Evolutionary conservation across 2,329 filamentous ascomycete genomes (phyloP), one percentile per base, ranked within the genome.

Genomic region (Epichloe baconii): DNA sequence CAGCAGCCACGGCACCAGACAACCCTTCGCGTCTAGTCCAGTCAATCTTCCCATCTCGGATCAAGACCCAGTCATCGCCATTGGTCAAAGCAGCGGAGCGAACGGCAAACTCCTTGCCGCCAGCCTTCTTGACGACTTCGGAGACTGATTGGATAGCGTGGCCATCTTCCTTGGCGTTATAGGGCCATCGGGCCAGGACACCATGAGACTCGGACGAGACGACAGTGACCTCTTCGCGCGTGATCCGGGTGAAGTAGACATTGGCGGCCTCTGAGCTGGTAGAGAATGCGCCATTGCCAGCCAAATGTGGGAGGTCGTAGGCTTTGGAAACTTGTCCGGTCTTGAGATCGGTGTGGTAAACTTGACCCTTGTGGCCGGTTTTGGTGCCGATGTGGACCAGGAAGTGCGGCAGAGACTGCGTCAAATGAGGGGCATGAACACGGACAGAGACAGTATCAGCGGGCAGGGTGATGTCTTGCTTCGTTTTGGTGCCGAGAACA

Each of bases 11-110:
- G n/a, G 81, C 82, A 44, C 83, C 83, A n/a, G 85, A 83, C 48
- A 98, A 71, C 4, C 86, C 85, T 66, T 98, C 93, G 8, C 82
- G 80, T 23, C 93, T 81, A 44, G 78, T 78, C 93, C 93, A 98
- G 40, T 80, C 80, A 7, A 81, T 62, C 52, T 85, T 84, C 14
- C 90, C 89, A 62, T 96, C 95, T 52, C 86, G 83, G 44, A 95
- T 74, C 48, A 97, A 72, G 23, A 84, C 73, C 88, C 90, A 96
- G 60, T 95, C 86, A 21, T 83, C 77, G 1, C 66, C 80, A 65
- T 68, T 80, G 60, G 76, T 80, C 5, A 88, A 74, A 19, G 86
- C 72, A 2, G 88, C 90, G 34, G 85, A 82, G 51, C 93, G 78
- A 12, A 95, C 82, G 40, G 91, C 89, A 53, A 85, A 89, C 4